Base-by-base conservation (phyloP, 1,284 basidiomycete genomes). In the Ustilago cynodontis region DNA sequence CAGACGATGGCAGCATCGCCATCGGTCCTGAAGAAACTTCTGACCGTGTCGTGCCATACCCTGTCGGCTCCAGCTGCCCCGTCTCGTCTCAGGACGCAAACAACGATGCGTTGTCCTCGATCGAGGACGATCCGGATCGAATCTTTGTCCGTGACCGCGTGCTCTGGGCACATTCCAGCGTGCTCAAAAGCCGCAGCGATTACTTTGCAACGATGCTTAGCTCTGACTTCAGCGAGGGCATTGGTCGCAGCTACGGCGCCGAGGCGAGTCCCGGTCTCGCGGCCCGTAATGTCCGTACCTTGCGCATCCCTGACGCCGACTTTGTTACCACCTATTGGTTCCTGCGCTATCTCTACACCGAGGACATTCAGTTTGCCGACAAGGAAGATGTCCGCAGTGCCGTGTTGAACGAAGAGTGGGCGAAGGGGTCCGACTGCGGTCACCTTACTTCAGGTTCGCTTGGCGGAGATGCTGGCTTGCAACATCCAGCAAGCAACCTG, bases 271-370 rank as follows among this genome's bases (percentile, higher is more conserved):
- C 47, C 29, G 62, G 29, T 7, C n/a, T 24, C 9, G 20, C n/a
- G 37, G 72, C 31, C 41, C 72, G 69, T 45, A 64, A 55, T n/a
- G 65, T 80, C 10, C 71, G 81, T 79, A 91, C 90, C 1, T 86
- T 94, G 49, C 87, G 92, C 28, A 92, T 94, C 11, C 91, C 93
- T 78, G 93, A 94, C 85, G 92, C 92, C 9, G 92, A 93, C 75
- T 94, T 92, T 78, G 89, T 91, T 54, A 93, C 93, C 0, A 90
- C 93, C 3, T 94, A 93, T 83, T 94, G 93, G 93, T 86, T 94
- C 57, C 86, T 94, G 59, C 92, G 92, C 77, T 93, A 90, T 86
- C 90, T 93, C 41, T 94, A 94, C 81, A 91, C 91, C 2, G 92
- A 93, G 80, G 84, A 87, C 58, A 84, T 88, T 33, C 72, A 81